Base-by-base conservation (phyloP, 371 early-diverging fungal species). In the Entomophthora muscae region DNA sequence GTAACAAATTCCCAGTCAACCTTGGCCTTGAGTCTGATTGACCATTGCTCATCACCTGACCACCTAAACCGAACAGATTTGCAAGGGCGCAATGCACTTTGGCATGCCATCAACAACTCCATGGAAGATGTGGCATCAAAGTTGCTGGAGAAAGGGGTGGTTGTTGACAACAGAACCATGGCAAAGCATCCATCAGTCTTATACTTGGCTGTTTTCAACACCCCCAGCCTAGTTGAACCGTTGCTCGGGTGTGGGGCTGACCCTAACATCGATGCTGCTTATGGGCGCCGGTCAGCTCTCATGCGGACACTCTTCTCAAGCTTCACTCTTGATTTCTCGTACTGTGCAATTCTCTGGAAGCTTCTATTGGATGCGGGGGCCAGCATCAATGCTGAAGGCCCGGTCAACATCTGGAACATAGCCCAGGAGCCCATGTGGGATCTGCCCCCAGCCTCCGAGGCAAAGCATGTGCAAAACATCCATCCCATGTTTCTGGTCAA, bases 261-360 rank as follows among this genome's bases (percentile, higher is more conserved):
- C 5, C 23, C 26, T 53, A 26, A 53, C 26, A n/a, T 23, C 3
- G 76, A 75, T 52, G 73, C 70, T 28, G 27, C 21, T 1, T 66
- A 66, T 31, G 70, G 65, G 5, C 64, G 72, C 22, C 51, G 65
- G 0, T 72, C 75, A 32, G 63, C 77, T 1, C 64, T 82, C 22
- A 67, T 78, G 72, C 33, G 63, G 22, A 75, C 78, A 2, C 71
- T 79, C 55, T 29, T 65, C 21, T 52, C 61, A 1, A 59, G 70
- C 0, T 65, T 67, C 2, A 0, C 57, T 1, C 33, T 70, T 1
- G 66, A 73, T 27, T 28, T 72, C 12, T 23, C 21, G 5, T n/a
- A 3, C 7, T 3, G 54, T 3, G 26, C 26, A 3, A 26, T 23
- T 5, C 26, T 53, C n/a, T 53, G 17, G 27, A 3, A 71, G 60